phyloP scores from a whole-genome alignment of 306 rosid species.

The Herpetospermum pedunculosum region DNA sequence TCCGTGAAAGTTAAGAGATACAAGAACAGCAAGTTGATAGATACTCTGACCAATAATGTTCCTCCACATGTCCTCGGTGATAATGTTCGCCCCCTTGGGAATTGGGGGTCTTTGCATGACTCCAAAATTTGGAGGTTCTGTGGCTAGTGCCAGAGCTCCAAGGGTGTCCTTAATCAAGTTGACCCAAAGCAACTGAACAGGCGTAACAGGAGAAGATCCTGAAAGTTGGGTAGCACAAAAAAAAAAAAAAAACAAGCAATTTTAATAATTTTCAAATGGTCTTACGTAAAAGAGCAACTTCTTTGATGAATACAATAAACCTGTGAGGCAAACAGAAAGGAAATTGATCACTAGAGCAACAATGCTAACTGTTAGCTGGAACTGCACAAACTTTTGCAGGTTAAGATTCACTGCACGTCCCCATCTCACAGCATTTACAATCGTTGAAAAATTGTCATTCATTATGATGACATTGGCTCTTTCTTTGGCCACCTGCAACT shows the following conservation, averaged over 20 bases:
- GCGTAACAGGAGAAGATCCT: slow-evolving; percentile 97
- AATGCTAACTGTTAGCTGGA: slow-evolving; percentile 84
- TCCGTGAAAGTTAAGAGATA: slow-evolving; percentile 50
- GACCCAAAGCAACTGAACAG: slow-evolving; percentile 95
- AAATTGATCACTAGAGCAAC: slow-evolving; percentile 85
- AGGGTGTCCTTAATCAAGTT: slow-evolving; percentile 99
- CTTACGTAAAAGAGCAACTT: not conserved
- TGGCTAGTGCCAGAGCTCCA: slow-evolving; percentile 94
- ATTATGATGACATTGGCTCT: slow-evolving; percentile 79
- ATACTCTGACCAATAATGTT: slow-evolving; percentile 89
- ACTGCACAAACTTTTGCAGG: slow-evolving; percentile 94
- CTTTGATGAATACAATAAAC: slow-evolving; percentile 27
- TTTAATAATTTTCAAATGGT: not conserved
- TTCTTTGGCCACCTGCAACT: slow-evolving; percentile 84
- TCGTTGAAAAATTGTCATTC: slow-evolving; percentile 81
- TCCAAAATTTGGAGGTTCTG: slow-evolving; percentile 85
- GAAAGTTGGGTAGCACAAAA: too few relatives aligned
- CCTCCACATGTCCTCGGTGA: slow-evolving; percentile 91
- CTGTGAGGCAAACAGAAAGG: slow-evolving; percentile 80
- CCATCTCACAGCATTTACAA: slow-evolving; percentile 80
- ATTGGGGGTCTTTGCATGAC: slow-evolving; percentile 68
- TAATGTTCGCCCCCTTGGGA: slow-evolving; percentile 49
- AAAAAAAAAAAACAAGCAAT: slow-evolving; percentile 5
- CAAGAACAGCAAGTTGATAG: slow-evolving; percentile 67
- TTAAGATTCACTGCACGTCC: slow-evolving; percentile 92